Percentiles rank a stretch among this genome's conserved stretches.
Evolutionary conservation across 352 stramenopile species (phyloP).

Genomic region (Phytophthora crassamura): DNA sequence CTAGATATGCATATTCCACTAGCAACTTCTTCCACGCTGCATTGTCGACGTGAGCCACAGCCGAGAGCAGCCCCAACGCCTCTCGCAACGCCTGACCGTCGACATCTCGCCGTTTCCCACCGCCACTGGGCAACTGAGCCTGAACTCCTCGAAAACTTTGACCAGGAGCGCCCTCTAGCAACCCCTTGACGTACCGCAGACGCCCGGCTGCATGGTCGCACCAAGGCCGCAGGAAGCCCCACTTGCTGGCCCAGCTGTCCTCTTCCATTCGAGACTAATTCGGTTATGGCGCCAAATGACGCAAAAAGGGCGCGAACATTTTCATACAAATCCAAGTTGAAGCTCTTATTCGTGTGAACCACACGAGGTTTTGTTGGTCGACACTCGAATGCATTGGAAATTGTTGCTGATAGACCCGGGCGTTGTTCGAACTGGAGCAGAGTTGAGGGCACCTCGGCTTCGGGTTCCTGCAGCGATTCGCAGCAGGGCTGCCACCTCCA

Average conservation of each 20-base stretch:
- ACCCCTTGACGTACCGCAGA: conserved; percentile 23
- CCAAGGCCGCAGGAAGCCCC: conserved; percentile 37
- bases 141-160: conserved; percentile 27
- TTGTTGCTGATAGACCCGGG: background rate
- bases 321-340: too few relatives aligned
- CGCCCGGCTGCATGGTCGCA: conserved; percentile 11
- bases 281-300: background rate
- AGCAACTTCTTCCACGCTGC: conserved; percentile 30
- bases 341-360: too few relatives aligned
- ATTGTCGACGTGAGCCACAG: conserved; percentile 37
- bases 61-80: conserved; percentile 20
- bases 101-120: too few relatives aligned
- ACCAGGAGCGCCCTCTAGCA: conserved; percentile 8
- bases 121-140: conserved; percentile 25
- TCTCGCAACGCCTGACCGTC: conserved; percentile 24
- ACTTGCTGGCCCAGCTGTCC: conserved; percentile 9
- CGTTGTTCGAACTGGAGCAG: conserved; percentile 8
- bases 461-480: conserved; percentile 18
- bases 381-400: conserved; percentile 17
- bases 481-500: conserved; percentile 32
- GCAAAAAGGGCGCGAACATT: too few relatives aligned
- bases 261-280: conserved; percentile 20
- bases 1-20: conserved; percentile 15
- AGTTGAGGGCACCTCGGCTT: conserved; percentile 24
- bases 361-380: too few relatives aligned